These are phyloP conservation scores for Leishmania braziliensis DNA, from an alignment of 208 protist genomes.

Conservation along the genomic window DNA sequence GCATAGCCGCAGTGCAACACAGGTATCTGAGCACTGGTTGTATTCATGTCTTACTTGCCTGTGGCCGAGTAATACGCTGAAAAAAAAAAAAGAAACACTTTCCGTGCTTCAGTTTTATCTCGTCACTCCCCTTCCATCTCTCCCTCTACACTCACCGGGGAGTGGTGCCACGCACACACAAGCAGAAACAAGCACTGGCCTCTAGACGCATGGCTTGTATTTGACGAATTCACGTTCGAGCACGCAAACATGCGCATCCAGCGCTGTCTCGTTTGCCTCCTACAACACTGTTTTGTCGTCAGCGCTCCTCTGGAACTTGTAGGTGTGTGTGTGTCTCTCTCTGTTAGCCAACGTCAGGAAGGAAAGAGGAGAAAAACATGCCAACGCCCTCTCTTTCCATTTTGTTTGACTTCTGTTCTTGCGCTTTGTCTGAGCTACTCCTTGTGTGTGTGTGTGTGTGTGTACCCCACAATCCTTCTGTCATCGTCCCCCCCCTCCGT, in stretches of 20 bases:
- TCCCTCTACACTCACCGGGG: neutral
- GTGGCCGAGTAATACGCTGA: too few relatives aligned
- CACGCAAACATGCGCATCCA: neutral
- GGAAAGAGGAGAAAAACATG: neutral
- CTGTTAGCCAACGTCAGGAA: neutral
- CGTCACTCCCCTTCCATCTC: neutral
- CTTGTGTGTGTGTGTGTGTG: neutral
- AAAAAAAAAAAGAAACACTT: neutral
- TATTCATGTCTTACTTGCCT: neutral
- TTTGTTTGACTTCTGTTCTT: slow-evolving; percentile 1
- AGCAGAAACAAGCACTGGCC: neutral
- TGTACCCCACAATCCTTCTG: neutral
- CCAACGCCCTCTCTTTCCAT: neutral
- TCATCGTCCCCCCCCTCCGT: neutral
- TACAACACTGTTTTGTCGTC: neutral
- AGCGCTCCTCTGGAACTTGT: neutral
- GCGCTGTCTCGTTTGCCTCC: neutral
- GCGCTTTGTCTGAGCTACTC: neutral
- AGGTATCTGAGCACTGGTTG: neutral
- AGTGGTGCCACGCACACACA: neutral
- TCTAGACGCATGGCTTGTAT: neutral
- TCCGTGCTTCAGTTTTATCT: neutral
- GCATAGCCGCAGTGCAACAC: neutral
- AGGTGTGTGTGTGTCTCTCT: neutral
- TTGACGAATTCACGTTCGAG: neutral